phyloP scores from a whole-genome alignment of 2,329 filamentous ascomycete species.

The Stenocarpella maydis region DNA sequence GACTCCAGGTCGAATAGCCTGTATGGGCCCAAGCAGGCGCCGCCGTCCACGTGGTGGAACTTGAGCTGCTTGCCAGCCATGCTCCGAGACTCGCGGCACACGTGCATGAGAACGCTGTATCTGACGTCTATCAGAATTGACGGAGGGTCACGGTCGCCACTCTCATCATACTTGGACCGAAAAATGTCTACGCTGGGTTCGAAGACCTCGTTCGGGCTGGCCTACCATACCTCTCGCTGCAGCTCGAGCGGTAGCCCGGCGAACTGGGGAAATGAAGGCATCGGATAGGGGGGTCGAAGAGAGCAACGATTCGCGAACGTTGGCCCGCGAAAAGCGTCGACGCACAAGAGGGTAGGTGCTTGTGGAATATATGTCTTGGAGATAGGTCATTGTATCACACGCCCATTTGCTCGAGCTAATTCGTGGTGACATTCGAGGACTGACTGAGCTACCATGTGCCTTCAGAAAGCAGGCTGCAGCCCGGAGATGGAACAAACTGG shows the following conservation, averaged over 20 bases:
- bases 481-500: neutral
- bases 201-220: neutral
- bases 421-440: neutral
- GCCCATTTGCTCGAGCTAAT: too few relatives aligned
- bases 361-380: neutral
- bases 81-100: neutral
- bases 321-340: too few relatives aligned
- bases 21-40: neutral
- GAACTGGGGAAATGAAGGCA: slow-evolving; percentile 4
- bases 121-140: neutral
- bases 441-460: neutral
- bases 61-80: slow-evolving; percentile 1
- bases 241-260: slow-evolving; percentile 13
- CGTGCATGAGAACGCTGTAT: neutral
- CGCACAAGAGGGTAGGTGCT: too few relatives aligned
- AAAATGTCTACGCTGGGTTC: neutral
- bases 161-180: neutral
- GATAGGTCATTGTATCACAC: too few relatives aligned
- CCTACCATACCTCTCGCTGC: slow-evolving; percentile 7
- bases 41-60: neutral
- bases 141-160: too few relatives aligned
- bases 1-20: neutral
- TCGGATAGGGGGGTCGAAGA: neutral
- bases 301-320: too few relatives aligned
- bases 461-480: neutral